Percentiles rank a stretch among this genome's conserved stretches.
phyloP scores from a whole-genome alignment of 2,329 filamentous ascomycete species.

The Penicillium polonicum region DNA sequence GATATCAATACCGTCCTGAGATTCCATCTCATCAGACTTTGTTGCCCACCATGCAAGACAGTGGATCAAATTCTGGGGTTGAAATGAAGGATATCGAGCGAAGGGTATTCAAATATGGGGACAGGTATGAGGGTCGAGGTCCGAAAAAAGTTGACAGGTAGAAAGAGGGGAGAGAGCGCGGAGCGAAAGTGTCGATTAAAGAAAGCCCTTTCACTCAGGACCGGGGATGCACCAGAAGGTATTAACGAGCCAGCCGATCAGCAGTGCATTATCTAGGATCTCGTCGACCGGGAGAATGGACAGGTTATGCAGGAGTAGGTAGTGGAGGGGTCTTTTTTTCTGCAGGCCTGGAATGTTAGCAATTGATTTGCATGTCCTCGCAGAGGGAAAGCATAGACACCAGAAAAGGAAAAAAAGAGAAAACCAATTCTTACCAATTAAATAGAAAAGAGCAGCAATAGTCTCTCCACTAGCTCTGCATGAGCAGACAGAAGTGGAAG shows the following conservation, averaged over 20 bases:
- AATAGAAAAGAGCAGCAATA: constrained; percentile 11
- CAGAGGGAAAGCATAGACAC: constrained; percentile 1
- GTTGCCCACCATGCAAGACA: constrained; percentile 32
- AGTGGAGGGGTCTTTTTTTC: constrained; percentile 21
- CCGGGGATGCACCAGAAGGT: constrained; percentile 6
- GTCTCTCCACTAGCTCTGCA: constrained; percentile 11
- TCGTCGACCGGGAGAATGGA: constrained; percentile 37
- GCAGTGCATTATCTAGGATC: constrained; percentile 20
- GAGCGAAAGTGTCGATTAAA: constrained; percentile 7
- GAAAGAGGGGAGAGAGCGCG: neutral
- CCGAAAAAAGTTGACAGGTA: constrained; percentile 5
- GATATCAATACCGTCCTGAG: constrained; percentile 56
- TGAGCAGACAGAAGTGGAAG: constrained; percentile 12
- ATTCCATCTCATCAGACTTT: constrained; percentile 40
- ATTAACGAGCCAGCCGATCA: constrained; percentile 16
- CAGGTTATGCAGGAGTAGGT: constrained; percentile 28
- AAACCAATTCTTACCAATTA: constrained; percentile 13
- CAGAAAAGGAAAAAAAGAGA: constrained; percentile 9
- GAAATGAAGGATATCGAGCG: constrained; percentile 2
- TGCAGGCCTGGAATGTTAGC: constrained; percentile 33
- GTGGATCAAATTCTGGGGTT: neutral
- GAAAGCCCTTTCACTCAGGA: constrained; percentile 11
- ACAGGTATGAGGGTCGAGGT: neutral
- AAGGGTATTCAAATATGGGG: neutral
- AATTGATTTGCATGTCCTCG: constrained; percentile 9